Percentiles rank a stretch among this genome's conserved stretches.
phyloP scores from a whole-genome alignment of 495 filamentous ascomycete species.

The Xylaria longipes region DNA sequence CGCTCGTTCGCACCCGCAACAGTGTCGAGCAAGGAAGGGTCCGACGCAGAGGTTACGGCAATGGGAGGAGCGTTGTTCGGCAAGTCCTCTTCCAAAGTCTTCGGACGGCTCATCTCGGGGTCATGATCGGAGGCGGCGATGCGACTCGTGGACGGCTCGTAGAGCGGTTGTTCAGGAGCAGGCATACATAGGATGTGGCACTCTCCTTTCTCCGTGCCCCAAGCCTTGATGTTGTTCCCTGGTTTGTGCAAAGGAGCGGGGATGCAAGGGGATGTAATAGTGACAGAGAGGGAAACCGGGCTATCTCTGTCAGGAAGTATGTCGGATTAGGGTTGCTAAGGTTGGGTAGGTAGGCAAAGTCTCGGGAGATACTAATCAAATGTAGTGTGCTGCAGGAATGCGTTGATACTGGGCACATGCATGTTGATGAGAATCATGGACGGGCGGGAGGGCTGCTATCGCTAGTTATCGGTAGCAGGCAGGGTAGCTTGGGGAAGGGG shows the following conservation, averaged over 20 bases:
- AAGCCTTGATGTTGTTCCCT: slow-evolving; percentile 2
- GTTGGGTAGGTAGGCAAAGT: background rate
- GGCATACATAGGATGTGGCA: slow-evolving; percentile 35
- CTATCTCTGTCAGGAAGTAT: background rate
- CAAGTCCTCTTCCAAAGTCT: slow-evolving; percentile 27
- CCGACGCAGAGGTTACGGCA: slow-evolving; percentile 21
- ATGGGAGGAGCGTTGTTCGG: slow-evolving; percentile 32
- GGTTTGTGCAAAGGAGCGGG: background rate
- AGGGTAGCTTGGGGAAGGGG: slow-evolving; percentile 8
- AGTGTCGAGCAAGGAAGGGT: slow-evolving; percentile 23
- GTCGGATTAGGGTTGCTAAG: background rate
- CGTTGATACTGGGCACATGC: background rate
- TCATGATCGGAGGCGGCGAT: slow-evolving; percentile 37
- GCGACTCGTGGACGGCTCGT: slow-evolving; percentile 32
- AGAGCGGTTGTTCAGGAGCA: slow-evolving; percentile 37
- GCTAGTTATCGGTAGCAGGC: slow-evolving; percentile 19
- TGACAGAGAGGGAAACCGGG: background rate
- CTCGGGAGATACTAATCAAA: background rate
- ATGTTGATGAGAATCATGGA: background rate
- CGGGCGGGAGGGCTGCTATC: slow-evolving; percentile 13
- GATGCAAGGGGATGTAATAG: background rate
- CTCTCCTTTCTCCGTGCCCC: background rate
- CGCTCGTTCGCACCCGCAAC: background rate
- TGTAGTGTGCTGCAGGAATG: background rate
- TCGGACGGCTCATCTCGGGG: slow-evolving; percentile 41